These are phyloP conservation scores for Nannochloropsis oceanica DNA, from an alignment of 108 stramenopile species.

Conservation along the genomic window DNA sequence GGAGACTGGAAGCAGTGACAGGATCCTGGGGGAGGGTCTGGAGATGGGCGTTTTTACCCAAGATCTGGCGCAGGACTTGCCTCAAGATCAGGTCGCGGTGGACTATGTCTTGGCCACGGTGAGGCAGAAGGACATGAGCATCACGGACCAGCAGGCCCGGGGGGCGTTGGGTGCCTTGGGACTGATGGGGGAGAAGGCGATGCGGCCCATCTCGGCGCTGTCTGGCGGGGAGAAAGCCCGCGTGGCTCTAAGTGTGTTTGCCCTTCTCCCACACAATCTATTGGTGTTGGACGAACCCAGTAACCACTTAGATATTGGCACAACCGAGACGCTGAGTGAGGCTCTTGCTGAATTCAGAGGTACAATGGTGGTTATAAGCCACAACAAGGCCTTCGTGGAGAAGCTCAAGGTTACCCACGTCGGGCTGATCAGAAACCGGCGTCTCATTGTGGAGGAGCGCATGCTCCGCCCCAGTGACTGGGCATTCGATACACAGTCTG, in stretches of 20 bases:
- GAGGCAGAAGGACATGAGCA: constrained; percentile 46
- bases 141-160: constrained; percentile 58
- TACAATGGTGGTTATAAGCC: constrained; percentile 61
- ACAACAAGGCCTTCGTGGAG: constrained; percentile 74
- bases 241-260: constrained; percentile 39
- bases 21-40: constrained; percentile 16
- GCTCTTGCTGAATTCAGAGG: constrained; percentile 33
- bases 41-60: constrained; percentile 30
- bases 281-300: constrained; percentile 46
- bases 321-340: constrained; percentile 51
- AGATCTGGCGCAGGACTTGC: constrained; percentile 67
- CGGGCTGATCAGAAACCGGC: constrained; percentile 59
- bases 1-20: constrained; percentile 46
- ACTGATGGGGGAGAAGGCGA: constrained; percentile 57
- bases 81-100: constrained; percentile 49
- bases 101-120: constrained; percentile 26
- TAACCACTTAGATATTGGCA: constrained; percentile 45
- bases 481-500: constrained; percentile 39
- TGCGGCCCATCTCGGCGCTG: constrained; percentile 43
- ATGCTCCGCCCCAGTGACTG: constrained; percentile 55
- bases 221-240: constrained; percentile 45
- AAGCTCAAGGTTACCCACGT: constrained; percentile 70
- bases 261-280: constrained; percentile 32
- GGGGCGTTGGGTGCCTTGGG: constrained; percentile 59
- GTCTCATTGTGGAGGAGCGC: constrained; percentile 52